Evolutionary conservation across 148 eudicot species (phyloP), one percentile per base, ranked within the genome.

Genomic region (Chenopodium quinoa): DNA sequence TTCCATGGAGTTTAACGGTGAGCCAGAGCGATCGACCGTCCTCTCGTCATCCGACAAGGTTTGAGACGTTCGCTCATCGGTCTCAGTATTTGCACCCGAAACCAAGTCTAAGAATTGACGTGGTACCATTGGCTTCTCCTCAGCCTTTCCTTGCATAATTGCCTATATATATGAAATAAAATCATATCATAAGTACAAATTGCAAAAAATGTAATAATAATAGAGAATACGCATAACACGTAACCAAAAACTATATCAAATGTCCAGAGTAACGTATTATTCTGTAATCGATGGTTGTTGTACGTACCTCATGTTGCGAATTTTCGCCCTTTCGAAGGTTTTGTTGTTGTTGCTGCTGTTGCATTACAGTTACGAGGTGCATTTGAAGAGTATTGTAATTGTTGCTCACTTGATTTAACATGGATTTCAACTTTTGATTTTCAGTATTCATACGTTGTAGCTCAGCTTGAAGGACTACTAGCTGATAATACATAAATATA

Each of bases 1-100:
- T 9, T 86, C 87, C 14, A 67, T 40, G 2, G 81, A 79, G 64
- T 82, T 81, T 8, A 58, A 85, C 1, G 85, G 84, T 0, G 96
- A 87, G 3, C 88, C 90, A 1, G 97, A 90, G 10, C 71, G 78
- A 4, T 83, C 88, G 0, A 78, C 32, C 27, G 92, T 91, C 79
- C 86, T 88, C 69, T 92, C 93, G 68, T 90, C 97, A 0, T 90
- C 94, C 0, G 96, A 92, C 27, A 92, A 83, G 1, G 97, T 87
- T 69, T 87, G 86, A 0, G 97, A 89, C 12, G 84, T 80, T 31
- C 20, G 78, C 10, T 89, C 90, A 10, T 82, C 85, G 2, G 81
- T 68, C 58, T 74, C 83, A 11, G 47, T 31, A 25, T 79, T 68
- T 8, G 31, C 73, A 66, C 86, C 54, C 1, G 86, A 89, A 16